phyloP scores from a whole-genome alignment of 306 rosid species.

The Malus asiatica region DNA sequence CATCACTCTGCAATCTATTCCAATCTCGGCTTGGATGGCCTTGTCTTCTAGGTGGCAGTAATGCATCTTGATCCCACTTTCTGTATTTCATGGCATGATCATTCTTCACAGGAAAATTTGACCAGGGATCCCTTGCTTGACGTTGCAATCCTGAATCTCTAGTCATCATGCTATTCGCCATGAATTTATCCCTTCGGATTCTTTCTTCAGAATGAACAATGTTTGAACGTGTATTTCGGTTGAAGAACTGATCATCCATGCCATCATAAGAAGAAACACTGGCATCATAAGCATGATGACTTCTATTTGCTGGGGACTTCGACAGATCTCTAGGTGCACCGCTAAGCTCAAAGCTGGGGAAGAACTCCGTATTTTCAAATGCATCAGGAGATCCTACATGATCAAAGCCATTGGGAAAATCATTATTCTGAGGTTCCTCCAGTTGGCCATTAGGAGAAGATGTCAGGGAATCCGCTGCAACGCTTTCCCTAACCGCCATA shows the following conservation, averaged over 20 bases:
- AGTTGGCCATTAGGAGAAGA: constrained; percentile 31
- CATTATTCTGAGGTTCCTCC: constrained; percentile 24
- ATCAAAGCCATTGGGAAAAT: constrained; percentile 13
- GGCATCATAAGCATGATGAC: constrained; percentile 54
- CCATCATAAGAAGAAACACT: constrained; percentile 72
- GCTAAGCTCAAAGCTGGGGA: constrained; percentile 37
- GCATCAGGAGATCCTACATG: constrained; percentile 25
- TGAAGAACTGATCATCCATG: constrained; percentile 34
- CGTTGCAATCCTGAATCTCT: constrained; percentile 28
- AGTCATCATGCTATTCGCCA: constrained; percentile 16
- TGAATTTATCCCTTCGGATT: constrained; percentile 32
- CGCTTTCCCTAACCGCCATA: constrained; percentile 20
- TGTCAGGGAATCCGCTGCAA: constrained; percentile 18
- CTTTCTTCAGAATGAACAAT: constrained; percentile 36
- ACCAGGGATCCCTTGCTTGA: constrained; percentile 17
- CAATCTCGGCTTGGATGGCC: constrained; percentile 20
- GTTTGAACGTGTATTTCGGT: constrained; percentile 17
- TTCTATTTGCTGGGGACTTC: constrained; percentile 34
- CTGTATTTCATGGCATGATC: constrained; percentile 25
- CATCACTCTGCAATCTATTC: constrained; percentile 36
- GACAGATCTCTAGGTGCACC: constrained; percentile 21
- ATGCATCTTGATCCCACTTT: constrained; percentile 31
- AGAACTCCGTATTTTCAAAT: constrained; percentile 22
- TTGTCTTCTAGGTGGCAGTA: constrained; percentile 31
- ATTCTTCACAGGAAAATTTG: constrained; percentile 31